Percentiles rank a stretch among this genome's conserved stretches.
Conservation (phyloP, 805 yeast species). For the Yamadazyma paraphyllophila region DNA sequence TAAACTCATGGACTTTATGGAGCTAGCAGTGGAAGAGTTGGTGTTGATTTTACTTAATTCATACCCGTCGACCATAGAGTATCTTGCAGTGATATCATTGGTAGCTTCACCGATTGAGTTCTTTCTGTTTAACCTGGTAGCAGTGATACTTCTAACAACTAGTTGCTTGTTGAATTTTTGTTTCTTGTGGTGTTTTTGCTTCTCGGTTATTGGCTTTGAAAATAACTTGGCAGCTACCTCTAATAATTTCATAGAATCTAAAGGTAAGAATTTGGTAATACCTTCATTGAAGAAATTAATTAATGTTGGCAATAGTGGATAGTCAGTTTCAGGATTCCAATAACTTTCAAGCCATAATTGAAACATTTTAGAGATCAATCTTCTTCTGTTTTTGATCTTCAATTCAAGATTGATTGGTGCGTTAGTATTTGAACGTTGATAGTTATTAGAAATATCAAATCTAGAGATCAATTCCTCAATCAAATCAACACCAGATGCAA, state of each 20-base stretch:
- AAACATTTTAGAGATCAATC: conserved; percentile 64
- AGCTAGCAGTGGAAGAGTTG: conserved; percentile 42
- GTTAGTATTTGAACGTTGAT: conserved; percentile 16
- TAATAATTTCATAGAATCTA: conserved; percentile 60
- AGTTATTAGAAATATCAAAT: conserved; percentile 51
- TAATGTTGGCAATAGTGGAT: conserved; percentile 60
- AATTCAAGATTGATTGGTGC: conserved; percentile 24
- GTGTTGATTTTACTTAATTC: conserved; percentile 52
- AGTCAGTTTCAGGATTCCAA: conserved; percentile 71
- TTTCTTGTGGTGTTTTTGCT: conserved; percentile 18
- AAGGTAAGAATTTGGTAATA: conserved; percentile 56
- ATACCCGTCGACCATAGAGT: conserved; percentile 56
- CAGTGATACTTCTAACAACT: conserved; percentile 50
- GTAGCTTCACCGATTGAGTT: conserved; percentile 25
- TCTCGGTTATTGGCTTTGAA: conserved; percentile 51
- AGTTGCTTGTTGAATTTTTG: conserved; percentile 38
- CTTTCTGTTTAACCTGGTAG: conserved; percentile 34
- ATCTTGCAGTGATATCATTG: conserved; percentile 24
- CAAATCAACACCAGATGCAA: conserved; percentile 63
- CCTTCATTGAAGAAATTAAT: conserved; percentile 80
- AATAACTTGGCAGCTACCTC: conserved; percentile 63
- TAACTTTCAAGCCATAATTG: conserved; percentile 88
- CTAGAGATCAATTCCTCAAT: conserved; percentile 65
- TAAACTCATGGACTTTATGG: conserved; percentile 38
- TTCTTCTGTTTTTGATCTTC: conserved; percentile 56